Percentiles rank a stretch among this genome's conserved stretches.
Evolutionary conservation across 2,329 filamentous ascomycete genomes (phyloP).

Genomic region (Capronia epimyces): DNA sequence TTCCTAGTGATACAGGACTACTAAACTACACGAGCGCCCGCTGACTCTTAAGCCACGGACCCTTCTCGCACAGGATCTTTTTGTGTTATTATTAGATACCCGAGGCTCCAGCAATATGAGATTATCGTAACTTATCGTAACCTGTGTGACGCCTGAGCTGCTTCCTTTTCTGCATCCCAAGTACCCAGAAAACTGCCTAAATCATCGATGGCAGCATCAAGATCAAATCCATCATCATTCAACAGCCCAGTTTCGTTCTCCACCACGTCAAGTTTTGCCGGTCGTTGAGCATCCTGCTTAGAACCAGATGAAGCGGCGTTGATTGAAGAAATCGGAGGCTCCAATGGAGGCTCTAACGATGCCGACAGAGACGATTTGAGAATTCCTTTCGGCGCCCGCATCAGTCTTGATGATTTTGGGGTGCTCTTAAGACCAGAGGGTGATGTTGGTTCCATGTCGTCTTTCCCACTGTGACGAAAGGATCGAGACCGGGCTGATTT

Average conservation of each 20-base stretch:
- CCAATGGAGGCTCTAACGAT: not conserved
- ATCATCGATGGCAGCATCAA: constrained; percentile 43
- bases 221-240: constrained; percentile 34
- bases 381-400: constrained; percentile 6
- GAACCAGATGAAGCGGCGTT: constrained; percentile 33
- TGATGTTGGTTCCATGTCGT: not conserved
- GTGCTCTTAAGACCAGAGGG: not conserved
- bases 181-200: constrained; percentile 44
- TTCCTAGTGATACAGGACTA: too few relatives aligned
- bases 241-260: constrained; percentile 33
- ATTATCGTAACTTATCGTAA: too few relatives aligned
- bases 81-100: too few relatives aligned
- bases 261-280: constrained; percentile 20
- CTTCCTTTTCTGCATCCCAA: constrained; percentile 40
- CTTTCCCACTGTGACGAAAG: not conserved
- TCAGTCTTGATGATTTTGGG: not conserved
- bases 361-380: constrained; percentile 14
- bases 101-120: too few relatives aligned
- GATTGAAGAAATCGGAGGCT: not conserved
- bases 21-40: too few relatives aligned
- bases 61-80: too few relatives aligned
- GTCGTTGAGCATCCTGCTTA: constrained; percentile 30
- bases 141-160: not conserved
- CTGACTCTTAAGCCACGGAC: too few relatives aligned
- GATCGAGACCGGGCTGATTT: constrained; percentile 1